phyloP scores from a whole-genome alignment of 805 yeast genomes.

The Saccharomycopsis schoenii region DNA sequence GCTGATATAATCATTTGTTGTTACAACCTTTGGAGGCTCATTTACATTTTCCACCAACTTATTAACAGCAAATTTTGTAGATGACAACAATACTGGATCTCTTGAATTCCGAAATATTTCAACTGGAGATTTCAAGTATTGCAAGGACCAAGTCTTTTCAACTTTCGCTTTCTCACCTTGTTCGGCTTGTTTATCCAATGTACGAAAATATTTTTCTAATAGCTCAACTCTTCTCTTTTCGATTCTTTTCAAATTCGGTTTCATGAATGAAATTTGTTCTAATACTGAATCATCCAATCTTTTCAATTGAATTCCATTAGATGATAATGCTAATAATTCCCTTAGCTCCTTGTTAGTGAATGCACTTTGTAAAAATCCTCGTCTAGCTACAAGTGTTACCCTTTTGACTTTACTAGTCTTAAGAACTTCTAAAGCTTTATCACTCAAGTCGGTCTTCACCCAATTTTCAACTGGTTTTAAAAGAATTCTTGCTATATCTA shows the following conservation, averaged over 20 bases:
- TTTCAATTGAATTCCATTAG: conserved; percentile 36
- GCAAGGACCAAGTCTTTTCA: conserved; percentile 45
- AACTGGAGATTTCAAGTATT: conserved; percentile 59
- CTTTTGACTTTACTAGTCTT: conserved; percentile 43
- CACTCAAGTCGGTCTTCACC: conserved; percentile 62
- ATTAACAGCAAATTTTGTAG: conserved; percentile 43
- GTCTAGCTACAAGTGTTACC: conserved; percentile 71
- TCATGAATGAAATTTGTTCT: conserved; percentile 23
- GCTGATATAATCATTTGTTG: conserved; percentile 21
- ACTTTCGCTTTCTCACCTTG: conserved; percentile 20
- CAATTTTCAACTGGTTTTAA: conserved; percentile 42
- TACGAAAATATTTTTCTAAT: conserved; percentile 37
- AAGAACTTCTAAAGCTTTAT: conserved; percentile 47
- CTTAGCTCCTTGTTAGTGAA: conserved; percentile 89
- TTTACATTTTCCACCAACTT: conserved; percentile 27
- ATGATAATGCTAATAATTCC: conserved; percentile 59
- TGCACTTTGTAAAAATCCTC: conserved; percentile 79
- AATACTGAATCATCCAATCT: conserved; percentile 36
- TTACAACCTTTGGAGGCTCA: conserved; percentile 22
- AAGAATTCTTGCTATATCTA: conserved; percentile 79
- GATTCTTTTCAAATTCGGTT: conserved; percentile 36
- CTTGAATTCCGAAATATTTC: conserved; percentile 24
- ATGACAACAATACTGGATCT: conserved; percentile 28
- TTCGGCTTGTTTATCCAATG: background rate
- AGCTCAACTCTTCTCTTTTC: conserved; percentile 59